Evolutionary conservation across 2,329 filamentous ascomycete genomes (phyloP).

Genomic region (Stachybotrys elegans): DNA sequence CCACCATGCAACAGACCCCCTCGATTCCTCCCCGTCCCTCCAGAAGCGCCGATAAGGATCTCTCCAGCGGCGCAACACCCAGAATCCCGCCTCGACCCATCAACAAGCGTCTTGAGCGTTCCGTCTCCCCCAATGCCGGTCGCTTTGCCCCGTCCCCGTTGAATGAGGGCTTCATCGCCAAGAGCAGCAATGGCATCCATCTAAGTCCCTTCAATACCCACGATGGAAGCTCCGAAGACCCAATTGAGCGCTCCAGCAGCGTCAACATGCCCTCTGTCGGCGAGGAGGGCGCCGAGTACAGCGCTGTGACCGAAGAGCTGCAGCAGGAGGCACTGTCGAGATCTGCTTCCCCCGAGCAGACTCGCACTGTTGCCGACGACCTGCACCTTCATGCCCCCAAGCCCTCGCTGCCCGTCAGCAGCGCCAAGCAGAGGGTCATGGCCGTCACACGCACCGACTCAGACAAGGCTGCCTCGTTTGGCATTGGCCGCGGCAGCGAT

Average conservation of each 20-base stretch:
- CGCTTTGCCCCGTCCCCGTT: conserved; percentile 82
- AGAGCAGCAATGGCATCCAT: conserved; percentile 34
- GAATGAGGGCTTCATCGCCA: conserved; percentile 60
- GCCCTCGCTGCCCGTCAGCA: conserved; percentile 75
- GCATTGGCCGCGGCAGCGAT: conserved; percentile 67
- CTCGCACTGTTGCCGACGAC: conserved; percentile 72
- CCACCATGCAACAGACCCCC: conserved; percentile 46
- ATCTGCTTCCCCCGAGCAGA: conserved; percentile 60
- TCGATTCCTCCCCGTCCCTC: conserved; percentile 52
- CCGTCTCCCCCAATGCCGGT: conserved; percentile 70
- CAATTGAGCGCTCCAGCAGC: conserved; percentile 62
- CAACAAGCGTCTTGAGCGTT: conserved; percentile 67
- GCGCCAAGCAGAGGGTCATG: conserved; percentile 77
- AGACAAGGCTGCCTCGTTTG: conserved; percentile 77
- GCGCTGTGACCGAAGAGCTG: conserved; percentile 45
- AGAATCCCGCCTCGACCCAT: conserved; percentile 73
- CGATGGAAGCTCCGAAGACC: conserved; percentile 31
- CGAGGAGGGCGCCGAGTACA: conserved; percentile 88
- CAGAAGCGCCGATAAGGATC: conserved; percentile 42
- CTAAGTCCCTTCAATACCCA: conserved; percentile 28
- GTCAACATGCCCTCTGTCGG: conserved; percentile 81
- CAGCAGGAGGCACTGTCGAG: conserved; percentile 29
- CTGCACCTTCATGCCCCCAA: conserved; percentile 85
- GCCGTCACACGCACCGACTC: conserved; percentile 88
- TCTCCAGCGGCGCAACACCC: conserved; percentile 42